Evolutionary conservation across 1,284 basidiomycete genomes (phyloP).

Genomic region (Apiotrichum mycotoxinovorans): DNA sequence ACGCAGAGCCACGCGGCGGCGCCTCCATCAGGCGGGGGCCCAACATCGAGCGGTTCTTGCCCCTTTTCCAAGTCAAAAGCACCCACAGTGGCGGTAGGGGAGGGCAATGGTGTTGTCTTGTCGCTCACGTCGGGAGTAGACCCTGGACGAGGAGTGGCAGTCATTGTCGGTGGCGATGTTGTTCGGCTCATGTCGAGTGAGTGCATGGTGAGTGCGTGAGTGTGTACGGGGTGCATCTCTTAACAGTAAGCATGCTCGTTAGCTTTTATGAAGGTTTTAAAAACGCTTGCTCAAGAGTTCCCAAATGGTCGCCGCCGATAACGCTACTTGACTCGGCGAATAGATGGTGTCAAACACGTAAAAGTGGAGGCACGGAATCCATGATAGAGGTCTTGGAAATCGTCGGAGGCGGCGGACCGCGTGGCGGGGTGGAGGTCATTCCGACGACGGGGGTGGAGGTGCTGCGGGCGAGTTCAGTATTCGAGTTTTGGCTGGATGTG

Average conservation of each 20-base stretch:
- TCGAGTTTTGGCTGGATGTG: too few relatives aligned
- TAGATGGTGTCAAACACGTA: too few relatives aligned
- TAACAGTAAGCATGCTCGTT: background rate
- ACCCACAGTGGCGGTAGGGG: background rate
- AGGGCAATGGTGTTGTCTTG: background rate
- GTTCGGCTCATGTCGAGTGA: background rate
- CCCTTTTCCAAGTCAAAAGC: background rate
- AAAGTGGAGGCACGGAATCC: too few relatives aligned
- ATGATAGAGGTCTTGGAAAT: too few relatives aligned
- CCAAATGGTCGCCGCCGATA: too few relatives aligned
- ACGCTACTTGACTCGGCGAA: too few relatives aligned
- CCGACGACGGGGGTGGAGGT: too few relatives aligned
- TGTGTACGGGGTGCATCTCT: background rate
- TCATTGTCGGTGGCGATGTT: background rate
- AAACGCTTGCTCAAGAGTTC: too few relatives aligned
- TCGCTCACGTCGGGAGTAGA: background rate
- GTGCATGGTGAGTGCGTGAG: background rate
- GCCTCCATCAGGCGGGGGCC: constrained; percentile 30
- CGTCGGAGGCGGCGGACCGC: too few relatives aligned
- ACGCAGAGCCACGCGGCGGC: constrained; percentile 25
- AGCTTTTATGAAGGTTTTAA: background rate
- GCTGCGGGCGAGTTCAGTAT: too few relatives aligned
- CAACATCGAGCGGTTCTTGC: constrained; percentile 6
- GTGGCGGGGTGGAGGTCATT: too few relatives aligned
- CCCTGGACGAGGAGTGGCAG: too few relatives aligned